These are phyloP conservation scores for Leptomonas pyrrhocoris DNA, from an alignment of 208 protist species.

Conservation along the genomic window DNA sequence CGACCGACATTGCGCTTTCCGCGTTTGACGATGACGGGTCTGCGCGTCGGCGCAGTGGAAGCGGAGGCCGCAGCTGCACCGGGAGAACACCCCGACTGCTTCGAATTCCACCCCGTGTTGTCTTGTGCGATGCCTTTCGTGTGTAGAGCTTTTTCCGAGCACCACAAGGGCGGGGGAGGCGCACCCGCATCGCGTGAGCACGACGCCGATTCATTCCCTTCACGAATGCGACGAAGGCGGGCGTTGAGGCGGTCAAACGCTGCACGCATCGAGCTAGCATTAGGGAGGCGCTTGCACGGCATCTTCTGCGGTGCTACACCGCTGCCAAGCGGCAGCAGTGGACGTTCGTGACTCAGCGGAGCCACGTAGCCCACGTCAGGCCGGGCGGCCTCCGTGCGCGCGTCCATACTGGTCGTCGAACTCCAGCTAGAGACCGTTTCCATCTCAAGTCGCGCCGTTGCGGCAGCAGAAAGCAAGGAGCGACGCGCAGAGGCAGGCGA, in stretches of 20 bases:
- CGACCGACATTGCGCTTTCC: background rate
- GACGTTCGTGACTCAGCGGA: background rate
- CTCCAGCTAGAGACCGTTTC: conserved; percentile 42
- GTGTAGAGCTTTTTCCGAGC: no score
- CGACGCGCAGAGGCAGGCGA: no score
- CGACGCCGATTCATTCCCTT: background rate
- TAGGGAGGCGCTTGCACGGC: background rate
- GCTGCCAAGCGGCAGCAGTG: background rate
- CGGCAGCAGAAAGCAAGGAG: background rate
- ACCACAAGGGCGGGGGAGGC: no score
- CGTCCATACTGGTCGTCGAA: background rate
- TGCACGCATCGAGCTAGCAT: background rate
- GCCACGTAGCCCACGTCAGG: background rate
- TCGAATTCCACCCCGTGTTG: no score
- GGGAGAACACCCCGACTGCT: no score
- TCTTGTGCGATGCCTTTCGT: no score
- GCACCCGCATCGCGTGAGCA: no score
- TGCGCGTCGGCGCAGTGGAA: no score
- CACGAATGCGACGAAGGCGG: conserved; percentile 13
- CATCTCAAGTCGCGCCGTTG: conserved; percentile 10
- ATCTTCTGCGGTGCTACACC: background rate
- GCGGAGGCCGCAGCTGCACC: no score
- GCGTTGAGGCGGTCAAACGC: conserved; percentile 10
- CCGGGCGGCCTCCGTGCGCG: background rate
- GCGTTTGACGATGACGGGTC: no score